Conservation (phyloP, 2,329 filamentous ascomycete species). For the Canariomyces notabilis region DNA sequence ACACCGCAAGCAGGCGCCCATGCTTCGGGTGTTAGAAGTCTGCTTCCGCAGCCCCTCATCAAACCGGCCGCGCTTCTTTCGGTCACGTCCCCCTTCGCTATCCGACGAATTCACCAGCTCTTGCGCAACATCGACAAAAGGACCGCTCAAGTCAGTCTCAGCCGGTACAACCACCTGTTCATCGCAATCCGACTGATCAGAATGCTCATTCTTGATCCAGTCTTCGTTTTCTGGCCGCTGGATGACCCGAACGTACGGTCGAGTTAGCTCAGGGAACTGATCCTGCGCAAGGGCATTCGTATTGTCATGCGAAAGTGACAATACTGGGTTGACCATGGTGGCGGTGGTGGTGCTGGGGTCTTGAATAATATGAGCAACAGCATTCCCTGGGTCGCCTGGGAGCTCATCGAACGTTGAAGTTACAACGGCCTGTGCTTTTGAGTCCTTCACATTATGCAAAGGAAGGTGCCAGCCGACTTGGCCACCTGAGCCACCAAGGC, state of each 20-base stretch:
- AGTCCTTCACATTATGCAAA: background rate
- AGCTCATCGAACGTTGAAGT: no score
- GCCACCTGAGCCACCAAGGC: background rate
- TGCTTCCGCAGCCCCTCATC: constrained; percentile 27
- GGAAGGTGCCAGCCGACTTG: background rate
- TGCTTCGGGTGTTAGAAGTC: constrained; percentile 33
- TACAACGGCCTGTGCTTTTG: background rate
- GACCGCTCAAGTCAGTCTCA: background rate
- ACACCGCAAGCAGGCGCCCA: constrained; percentile 41
- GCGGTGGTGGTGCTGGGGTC: background rate
- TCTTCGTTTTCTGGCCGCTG: background rate
- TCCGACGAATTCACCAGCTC: background rate
- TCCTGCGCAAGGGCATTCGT: background rate
- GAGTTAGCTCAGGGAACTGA: background rate
- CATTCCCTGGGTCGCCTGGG: no score
- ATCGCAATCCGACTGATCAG: background rate
- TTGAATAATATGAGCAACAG: background rate
- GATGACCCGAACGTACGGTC: background rate
- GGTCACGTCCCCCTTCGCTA: background rate
- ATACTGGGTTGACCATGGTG: background rate
- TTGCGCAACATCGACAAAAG: background rate
- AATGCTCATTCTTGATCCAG: background rate
- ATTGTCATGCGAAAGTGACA: background rate
- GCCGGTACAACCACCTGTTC: constrained; percentile 1
- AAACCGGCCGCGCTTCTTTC: constrained; percentile 22